phyloP scores from a whole-genome alignment of 2,329 filamentous ascomycete species.

The Aspergillus pseudoviridinutans region DNA sequence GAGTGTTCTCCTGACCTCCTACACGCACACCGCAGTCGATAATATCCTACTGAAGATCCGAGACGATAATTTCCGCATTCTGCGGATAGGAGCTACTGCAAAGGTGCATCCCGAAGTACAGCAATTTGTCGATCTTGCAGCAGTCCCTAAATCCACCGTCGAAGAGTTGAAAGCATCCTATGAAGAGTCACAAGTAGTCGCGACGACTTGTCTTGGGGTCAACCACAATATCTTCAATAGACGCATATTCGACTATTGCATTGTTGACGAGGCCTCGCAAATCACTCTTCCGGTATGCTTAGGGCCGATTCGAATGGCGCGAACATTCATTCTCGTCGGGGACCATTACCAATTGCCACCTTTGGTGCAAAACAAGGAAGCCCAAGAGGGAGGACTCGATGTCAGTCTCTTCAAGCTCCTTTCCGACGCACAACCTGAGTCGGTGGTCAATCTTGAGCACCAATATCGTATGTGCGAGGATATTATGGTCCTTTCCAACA shows the following conservation, averaged over 20 bases:
- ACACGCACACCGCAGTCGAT: slow-evolving; percentile 96
- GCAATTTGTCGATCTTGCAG: slow-evolving; percentile 76
- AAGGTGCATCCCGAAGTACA: slow-evolving; percentile 88
- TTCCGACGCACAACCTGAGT: slow-evolving; percentile 79
- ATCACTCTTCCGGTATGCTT: slow-evolving; percentile 94
- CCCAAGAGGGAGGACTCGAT: slow-evolving; percentile 79
- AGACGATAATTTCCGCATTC: slow-evolving; percentile 68
- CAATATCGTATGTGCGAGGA: slow-evolving; percentile 99
- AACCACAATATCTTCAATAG: slow-evolving; percentile 85
- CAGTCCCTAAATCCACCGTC: slow-evolving; percentile 68
- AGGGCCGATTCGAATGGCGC: slow-evolving; percentile 87
- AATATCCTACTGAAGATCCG: slow-evolving; percentile 94
- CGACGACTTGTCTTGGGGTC: slow-evolving; percentile 90
- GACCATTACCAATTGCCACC: slow-evolving; percentile 96
- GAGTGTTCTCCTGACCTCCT: slow-evolving; percentile 87
- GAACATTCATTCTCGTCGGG: slow-evolving; percentile 89
- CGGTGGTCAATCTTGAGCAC: slow-evolving; percentile 87
- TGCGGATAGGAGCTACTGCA: slow-evolving; percentile 78
- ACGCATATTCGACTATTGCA: slow-evolving; percentile 93
- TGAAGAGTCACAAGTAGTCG: slow-evolving; percentile 82
- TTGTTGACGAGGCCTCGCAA: slow-evolving; percentile 96
- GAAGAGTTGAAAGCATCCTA: slow-evolving; percentile 81
- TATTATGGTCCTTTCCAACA: slow-evolving; percentile 91
- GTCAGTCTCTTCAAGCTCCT: slow-evolving; percentile 91
- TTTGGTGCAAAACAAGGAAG: slow-evolving; percentile 87